Percentiles rank a stretch among this genome's conserved stretches.
These are phyloP conservation scores for Mediolabrus comicus DNA, from an alignment of 108 stramenopile species.

Conservation along the genomic window DNA sequence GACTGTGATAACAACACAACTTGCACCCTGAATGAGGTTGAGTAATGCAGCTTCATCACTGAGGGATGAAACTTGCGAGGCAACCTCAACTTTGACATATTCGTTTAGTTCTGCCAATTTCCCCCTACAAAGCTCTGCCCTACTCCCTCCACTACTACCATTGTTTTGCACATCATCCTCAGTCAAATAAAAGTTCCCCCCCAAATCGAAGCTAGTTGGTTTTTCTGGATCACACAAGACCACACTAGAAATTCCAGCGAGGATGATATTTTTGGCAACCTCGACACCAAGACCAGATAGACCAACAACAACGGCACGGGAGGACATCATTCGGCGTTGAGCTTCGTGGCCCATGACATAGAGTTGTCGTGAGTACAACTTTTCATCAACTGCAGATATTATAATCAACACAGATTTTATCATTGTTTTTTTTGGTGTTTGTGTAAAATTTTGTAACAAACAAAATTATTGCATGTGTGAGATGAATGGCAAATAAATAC, in stretches of 20 bases:
- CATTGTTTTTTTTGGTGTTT: neutral
- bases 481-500: too few relatives aligned
- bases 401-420: neutral
- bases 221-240: conserved; percentile 70
- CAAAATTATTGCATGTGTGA: neutral
- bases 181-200: conserved; percentile 84
- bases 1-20: conserved; percentile 66
- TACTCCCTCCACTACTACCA: conserved; percentile 12
- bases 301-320: conserved; percentile 88
- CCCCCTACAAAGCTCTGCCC: conserved; percentile 60
- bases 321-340: conserved; percentile 94
- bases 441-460: neutral
- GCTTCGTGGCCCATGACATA: conserved; percentile 99
- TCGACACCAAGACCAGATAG: conserved; percentile 92
- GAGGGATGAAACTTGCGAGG: conserved; percentile 50
- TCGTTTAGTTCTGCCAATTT: conserved; percentile 84
- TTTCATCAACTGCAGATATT: conserved; percentile 83
- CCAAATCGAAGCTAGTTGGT: conserved; percentile 73
- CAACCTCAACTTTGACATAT: conserved; percentile 77
- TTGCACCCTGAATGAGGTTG: conserved; percentile 50
- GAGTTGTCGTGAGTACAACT: conserved; percentile 97
- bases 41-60: conserved; percentile 48
- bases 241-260: conserved; percentile 86
- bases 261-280: conserved; percentile 94
- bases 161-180: conserved; percentile 37